Evolutionary conservation across 169 alveolate genomes (phyloP).

Genomic region (Plasmodium fragile): DNA sequence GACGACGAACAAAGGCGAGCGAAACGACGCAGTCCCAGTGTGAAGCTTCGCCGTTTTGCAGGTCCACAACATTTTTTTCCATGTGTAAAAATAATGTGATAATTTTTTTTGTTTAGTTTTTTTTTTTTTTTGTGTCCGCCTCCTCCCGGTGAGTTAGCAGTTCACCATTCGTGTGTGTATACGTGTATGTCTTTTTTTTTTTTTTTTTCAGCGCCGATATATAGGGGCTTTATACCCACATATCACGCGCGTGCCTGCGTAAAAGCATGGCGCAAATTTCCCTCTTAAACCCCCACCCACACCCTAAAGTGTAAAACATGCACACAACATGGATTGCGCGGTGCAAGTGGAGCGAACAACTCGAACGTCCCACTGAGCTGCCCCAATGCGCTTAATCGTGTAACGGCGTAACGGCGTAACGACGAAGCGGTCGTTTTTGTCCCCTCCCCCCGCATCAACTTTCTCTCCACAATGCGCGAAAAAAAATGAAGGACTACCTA

Average conservation of each 20-base stretch:
- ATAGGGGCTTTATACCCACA: neutral
- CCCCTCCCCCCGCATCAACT: neutral
- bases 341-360: neutral
- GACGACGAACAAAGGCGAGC: neutral
- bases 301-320: neutral
- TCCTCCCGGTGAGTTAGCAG: neutral
- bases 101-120: conserved; percentile 6
- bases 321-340: neutral
- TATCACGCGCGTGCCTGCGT: neutral
- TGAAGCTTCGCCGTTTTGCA: neutral
- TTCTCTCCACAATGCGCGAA: neutral
- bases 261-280: neutral
- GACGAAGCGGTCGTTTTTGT: neutral
- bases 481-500: conserved; percentile 42
- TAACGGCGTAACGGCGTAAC: neutral
- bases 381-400: neutral
- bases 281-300: neutral
- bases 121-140: neutral
- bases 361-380: neutral
- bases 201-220: neutral
- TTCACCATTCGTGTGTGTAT: neutral
- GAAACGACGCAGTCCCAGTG: neutral
- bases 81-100: neutral
- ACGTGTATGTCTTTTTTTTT: conserved; percentile 1
- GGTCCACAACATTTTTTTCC: neutral